phyloP scores from a whole-genome alignment of 257 asterid species.

The Ajuga chamaepitys region DNA sequence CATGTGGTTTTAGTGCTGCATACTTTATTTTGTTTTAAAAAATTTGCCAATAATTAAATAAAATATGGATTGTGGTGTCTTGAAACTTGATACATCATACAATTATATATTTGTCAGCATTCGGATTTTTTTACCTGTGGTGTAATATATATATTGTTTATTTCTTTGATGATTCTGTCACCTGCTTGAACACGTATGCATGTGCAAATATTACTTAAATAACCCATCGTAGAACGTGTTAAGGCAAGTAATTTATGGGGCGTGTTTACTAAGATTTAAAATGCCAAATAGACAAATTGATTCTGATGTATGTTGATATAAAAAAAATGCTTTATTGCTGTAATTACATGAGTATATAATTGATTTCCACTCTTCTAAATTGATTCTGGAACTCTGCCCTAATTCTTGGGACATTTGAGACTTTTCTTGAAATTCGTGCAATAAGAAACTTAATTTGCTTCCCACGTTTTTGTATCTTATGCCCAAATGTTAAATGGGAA shows the following conservation, averaged over 20 bases:
- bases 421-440: not conserved
- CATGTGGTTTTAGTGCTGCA: constrained; percentile 11
- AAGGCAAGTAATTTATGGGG: not conserved
- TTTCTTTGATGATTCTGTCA: not conserved
- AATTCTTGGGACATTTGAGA: not conserved
- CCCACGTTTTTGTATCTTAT: not conserved
- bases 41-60: not conserved
- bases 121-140: too few relatives aligned
- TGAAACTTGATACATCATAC: not conserved
- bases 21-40: constrained; percentile 7
- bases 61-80: not conserved
- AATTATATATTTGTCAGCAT: not conserved
- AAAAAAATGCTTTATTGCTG: not conserved
- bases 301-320: not conserved
- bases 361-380: not conserved
- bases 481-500: not conserved
- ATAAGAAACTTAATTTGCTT: not conserved
- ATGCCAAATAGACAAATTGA: not conserved
- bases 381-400: not conserved
- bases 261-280: not conserved
- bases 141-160: not conserved
- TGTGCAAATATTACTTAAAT: not conserved
- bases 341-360: not conserved
- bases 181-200: not conserved
- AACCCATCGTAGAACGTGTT: not conserved